Percentiles rank a stretch among this genome's conserved stretches.
phyloP scores from a whole-genome alignment of 352 stramenopile species.

The Peronospora farinosa region DNA sequence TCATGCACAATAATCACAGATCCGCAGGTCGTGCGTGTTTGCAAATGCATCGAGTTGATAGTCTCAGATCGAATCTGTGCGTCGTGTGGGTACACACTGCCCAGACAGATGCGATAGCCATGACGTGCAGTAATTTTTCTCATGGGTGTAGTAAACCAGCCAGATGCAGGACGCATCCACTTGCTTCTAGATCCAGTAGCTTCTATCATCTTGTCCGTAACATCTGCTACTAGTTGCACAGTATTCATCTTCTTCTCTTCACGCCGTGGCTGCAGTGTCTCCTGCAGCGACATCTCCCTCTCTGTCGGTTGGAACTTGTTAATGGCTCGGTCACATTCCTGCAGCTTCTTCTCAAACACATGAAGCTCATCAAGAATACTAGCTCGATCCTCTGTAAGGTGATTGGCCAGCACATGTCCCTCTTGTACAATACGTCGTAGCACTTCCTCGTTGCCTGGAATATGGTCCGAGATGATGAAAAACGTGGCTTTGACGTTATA shows the following conservation, averaged over 20 bases:
- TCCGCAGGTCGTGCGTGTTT: slow-evolving; percentile 46
- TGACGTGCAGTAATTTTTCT: slow-evolving; percentile 57
- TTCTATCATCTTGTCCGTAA: neutral
- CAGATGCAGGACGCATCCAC: slow-evolving; percentile 76
- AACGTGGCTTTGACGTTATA: slow-evolving; percentile 72
- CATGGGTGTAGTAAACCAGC: slow-evolving; percentile 83
- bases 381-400: slow-evolving; percentile 73
- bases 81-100: slow-evolving; percentile 83
- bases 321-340: slow-evolving; percentile 69
- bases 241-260: slow-evolving; percentile 10
- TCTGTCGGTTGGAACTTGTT: slow-evolving; percentile 30
- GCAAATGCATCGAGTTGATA: slow-evolving; percentile 61
- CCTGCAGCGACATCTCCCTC: neutral
- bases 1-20: slow-evolving; percentile 84
- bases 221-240: neutral
- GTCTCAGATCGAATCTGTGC: slow-evolving; percentile 70
- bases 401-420: slow-evolving; percentile 70
- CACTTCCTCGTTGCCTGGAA: slow-evolving; percentile 59
- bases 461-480: slow-evolving; percentile 78
- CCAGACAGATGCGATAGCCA: slow-evolving; percentile 81
- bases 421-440: slow-evolving; percentile 72
- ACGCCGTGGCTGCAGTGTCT: slow-evolving; percentile 23
- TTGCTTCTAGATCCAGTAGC: slow-evolving; percentile 18
- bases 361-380: slow-evolving; percentile 75
- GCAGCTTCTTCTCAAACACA: slow-evolving; percentile 77